Evolutionary conservation across 23 red algal species (phyloP).

Genomic region (Gracilaria gracilis): DNA sequence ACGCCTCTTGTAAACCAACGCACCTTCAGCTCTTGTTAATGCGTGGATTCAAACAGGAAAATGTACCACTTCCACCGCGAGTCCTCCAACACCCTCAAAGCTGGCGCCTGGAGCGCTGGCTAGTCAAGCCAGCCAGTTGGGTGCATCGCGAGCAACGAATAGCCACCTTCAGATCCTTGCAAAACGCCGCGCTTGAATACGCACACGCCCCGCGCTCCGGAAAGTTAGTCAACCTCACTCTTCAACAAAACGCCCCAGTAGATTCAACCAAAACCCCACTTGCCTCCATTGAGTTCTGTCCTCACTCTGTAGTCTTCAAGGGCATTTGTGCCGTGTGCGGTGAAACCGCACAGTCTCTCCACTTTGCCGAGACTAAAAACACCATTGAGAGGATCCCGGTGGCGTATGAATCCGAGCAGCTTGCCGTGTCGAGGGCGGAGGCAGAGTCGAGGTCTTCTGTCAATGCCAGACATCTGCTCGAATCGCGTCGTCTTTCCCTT

Average conservation of each 20-base stretch:
- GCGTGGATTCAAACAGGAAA: slow-evolving; percentile 31
- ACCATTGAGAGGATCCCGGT: slow-evolving; percentile 60
- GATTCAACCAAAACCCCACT: slow-evolving; percentile 12
- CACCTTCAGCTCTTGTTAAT: not conserved
- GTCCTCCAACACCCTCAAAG: slow-evolving; percentile 21
- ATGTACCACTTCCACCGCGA: slow-evolving; percentile 39
- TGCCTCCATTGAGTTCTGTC: slow-evolving; percentile 72
- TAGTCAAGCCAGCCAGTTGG: slow-evolving; percentile 20
- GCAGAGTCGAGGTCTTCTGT: slow-evolving; percentile 63
- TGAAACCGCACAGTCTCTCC: slow-evolving; percentile 48
- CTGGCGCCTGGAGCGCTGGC: slow-evolving; percentile 55
- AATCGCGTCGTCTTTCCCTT: slow-evolving; percentile 75
- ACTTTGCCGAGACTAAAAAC: slow-evolving; percentile 61
- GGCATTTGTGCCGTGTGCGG: slow-evolving; percentile 89
- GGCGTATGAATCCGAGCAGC: slow-evolving; percentile 42
- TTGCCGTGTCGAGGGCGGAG: slow-evolving; percentile 76
- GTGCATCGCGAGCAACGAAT: slow-evolving; percentile 60
- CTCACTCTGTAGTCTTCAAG: slow-evolving; percentile 81
- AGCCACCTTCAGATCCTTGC: slow-evolving; percentile 38
- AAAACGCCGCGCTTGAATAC: slow-evolving; percentile 53
- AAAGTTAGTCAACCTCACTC: not conserved
- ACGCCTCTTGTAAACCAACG: too few species aligned
- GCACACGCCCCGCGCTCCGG: slow-evolving; percentile 50
- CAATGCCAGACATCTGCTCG: slow-evolving; percentile 73
- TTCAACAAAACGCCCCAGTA: slow-evolving; percentile 13